Evolutionary conservation across 139 green algal genomes (phyloP).

Genomic region (Nannochloris sp.): DNA sequence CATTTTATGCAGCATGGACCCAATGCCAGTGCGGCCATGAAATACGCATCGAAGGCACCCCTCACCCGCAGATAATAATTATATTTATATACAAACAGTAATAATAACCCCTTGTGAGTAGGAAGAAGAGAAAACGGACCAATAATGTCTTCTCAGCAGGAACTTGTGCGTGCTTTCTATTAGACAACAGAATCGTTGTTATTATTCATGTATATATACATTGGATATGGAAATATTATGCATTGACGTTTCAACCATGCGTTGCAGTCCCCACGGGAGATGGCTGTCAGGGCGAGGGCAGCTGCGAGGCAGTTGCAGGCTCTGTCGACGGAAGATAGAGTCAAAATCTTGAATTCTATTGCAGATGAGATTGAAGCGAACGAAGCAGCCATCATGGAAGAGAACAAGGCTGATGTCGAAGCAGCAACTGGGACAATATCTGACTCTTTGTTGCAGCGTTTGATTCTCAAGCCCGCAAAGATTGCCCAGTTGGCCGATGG

Average conservation of each 20-base stretch:
- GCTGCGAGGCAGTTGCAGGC: slow-evolving; percentile 73
- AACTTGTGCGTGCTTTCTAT: too few relatives aligned
- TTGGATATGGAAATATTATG: too few relatives aligned
- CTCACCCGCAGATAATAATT: too few relatives aligned
- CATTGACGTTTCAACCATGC: not conserved
- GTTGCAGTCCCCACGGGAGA: slow-evolving; percentile 19
- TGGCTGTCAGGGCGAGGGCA: slow-evolving; percentile 44
- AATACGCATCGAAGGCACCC: too few relatives aligned
- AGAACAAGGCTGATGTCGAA: slow-evolving; percentile 74
- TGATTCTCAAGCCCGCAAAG: slow-evolving; percentile 89
- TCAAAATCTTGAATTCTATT: slow-evolving; percentile 63
- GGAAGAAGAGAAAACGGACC: too few relatives aligned
- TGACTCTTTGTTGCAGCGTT: slow-evolving; percentile 80
- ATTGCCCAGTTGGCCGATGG: slow-evolving; percentile 80
- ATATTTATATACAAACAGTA: too few relatives aligned
- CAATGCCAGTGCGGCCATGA: too few relatives aligned
- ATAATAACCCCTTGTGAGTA: too few relatives aligned
- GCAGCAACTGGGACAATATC: slow-evolving; percentile 37
- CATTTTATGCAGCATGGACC: too few relatives aligned
- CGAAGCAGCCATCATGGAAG: slow-evolving; percentile 68
- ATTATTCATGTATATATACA: too few relatives aligned
- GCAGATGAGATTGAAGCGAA: slow-evolving; percentile 66
- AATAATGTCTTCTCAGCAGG: too few relatives aligned
- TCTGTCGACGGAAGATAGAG: slow-evolving; percentile 52
- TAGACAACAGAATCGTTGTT: too few relatives aligned